A percentile compares a stretch with the other conserved stretches of the same genome.
Evolutionary conservation across 164 flowering plant genomes (phyloP).

Genomic region (Umbilicus rupestris): DNA sequence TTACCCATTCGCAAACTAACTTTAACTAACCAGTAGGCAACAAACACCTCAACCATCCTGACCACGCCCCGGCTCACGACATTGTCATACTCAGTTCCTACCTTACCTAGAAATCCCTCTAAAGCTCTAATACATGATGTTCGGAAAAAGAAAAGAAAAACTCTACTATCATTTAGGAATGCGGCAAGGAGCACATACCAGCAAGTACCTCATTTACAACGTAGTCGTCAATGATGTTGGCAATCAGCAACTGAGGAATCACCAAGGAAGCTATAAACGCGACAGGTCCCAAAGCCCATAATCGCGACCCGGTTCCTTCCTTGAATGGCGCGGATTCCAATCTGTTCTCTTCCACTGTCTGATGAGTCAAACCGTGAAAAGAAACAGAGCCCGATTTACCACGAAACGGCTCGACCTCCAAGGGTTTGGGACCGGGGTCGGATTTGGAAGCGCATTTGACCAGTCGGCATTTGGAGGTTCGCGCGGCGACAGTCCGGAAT

Average conservation of each 20-base stretch:
- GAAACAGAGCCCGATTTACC: slow-evolving; percentile 86
- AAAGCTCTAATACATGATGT: too few relatives aligned
- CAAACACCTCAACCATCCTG: too few relatives aligned
- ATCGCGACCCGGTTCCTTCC: slow-evolving; percentile 42
- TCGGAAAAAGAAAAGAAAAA: too few relatives aligned
- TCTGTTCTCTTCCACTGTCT: slow-evolving; percentile 51
- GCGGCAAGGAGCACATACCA: slow-evolving; percentile 28
- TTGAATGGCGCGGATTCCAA: slow-evolving; percentile 57
- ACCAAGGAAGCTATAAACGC: slow-evolving; percentile 57
- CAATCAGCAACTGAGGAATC: slow-evolving; percentile 56
- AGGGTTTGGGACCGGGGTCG: neutral
- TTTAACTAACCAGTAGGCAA: too few relatives aligned
- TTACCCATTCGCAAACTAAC: too few relatives aligned
- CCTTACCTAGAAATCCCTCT: too few relatives aligned
- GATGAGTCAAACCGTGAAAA: slow-evolving; percentile 61
- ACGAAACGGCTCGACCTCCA: slow-evolving; percentile 38
- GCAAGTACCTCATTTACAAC: slow-evolving; percentile 35
- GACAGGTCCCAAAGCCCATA: slow-evolving; percentile 66
- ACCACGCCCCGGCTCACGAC: too few relatives aligned
- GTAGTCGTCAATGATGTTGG: slow-evolving; percentile 28
- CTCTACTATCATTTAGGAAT: too few relatives aligned
- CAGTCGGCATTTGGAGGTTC: neutral
- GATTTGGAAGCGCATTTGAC: neutral
- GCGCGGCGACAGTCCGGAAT: too few relatives aligned
- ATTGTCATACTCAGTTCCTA: too few relatives aligned